Conservation (phyloP, 1,139 yeast genomes). For the Saccharomyces hybrid region DNA sequence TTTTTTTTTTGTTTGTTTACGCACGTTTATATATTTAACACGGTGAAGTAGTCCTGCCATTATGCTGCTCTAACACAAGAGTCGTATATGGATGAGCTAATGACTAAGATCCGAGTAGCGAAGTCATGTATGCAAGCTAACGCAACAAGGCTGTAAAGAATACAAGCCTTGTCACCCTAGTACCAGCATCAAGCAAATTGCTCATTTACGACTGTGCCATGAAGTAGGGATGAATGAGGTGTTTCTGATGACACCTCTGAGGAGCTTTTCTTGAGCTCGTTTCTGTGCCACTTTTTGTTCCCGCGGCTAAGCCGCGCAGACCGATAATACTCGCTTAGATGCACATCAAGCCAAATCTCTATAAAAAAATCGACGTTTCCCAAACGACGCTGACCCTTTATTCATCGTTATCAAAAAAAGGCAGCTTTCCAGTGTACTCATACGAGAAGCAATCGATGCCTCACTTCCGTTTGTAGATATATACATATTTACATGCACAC, state of each 20-base stretch:
- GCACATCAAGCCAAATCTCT: background rate
- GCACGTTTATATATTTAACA: background rate
- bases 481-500: background rate
- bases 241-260: background rate
- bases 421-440: background rate
- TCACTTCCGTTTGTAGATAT: background rate
- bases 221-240: background rate
- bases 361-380: background rate
- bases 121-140: background rate
- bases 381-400: background rate
- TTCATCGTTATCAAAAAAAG: background rate
- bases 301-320: slow-evolving; percentile 1
- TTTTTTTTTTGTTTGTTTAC: background rate
- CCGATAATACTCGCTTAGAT: background rate
- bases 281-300: background rate
- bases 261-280: background rate
- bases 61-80: background rate
- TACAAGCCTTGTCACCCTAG: background rate
- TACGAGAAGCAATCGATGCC: background rate
- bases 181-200: background rate
- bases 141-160: background rate
- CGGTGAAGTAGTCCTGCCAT: background rate
- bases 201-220: background rate
- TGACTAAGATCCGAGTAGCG: background rate
- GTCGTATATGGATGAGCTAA: background rate